Percentiles rank a stretch among this genome's conserved stretches.
Evolutionary conservation across 2,329 filamentous ascomycete genomes (phyloP).

Genomic region (Aureobasidium sp.): DNA sequence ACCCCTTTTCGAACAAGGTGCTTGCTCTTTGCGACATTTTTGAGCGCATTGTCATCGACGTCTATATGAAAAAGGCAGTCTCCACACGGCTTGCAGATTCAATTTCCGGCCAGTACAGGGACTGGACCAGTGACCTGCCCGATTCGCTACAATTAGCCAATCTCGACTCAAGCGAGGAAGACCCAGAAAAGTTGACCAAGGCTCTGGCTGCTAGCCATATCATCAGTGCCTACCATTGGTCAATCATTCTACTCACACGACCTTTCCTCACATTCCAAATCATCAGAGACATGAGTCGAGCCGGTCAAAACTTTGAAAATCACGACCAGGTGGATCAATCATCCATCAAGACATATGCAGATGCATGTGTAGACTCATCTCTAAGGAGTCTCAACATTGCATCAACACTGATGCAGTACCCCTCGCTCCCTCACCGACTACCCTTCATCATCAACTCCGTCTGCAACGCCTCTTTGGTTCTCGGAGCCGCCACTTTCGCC

Average conservation of each 20-base stretch:
- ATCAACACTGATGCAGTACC: background rate
- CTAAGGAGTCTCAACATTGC: slow-evolving; percentile 1
- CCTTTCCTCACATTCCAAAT: slow-evolving; percentile 44
- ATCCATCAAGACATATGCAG: slow-evolving; percentile 13
- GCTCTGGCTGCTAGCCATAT: slow-evolving; percentile 42
- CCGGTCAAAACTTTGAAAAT: slow-evolving; percentile 17
- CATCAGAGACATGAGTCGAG: slow-evolving; percentile 17
- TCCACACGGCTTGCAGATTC: slow-evolving; percentile 33
- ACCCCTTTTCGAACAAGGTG: slow-evolving; percentile 24
- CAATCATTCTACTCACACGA: slow-evolving; percentile 45
- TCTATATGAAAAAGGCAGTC: slow-evolving; percentile 36
- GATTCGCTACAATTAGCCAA: slow-evolving; percentile 18
- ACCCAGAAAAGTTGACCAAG: slow-evolving; percentile 20
- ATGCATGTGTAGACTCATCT: slow-evolving; percentile 14
- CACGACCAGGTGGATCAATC: slow-evolving; percentile 14
- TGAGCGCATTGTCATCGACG: slow-evolving; percentile 39
- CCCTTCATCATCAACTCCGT: slow-evolving; percentile 10
- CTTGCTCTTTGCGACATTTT: slow-evolving; percentile 41
- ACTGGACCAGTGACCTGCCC: slow-evolving; percentile 33
- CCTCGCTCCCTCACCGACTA: slow-evolving; percentile 6
- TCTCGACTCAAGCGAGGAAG: background rate
- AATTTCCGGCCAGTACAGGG: slow-evolving; percentile 34
- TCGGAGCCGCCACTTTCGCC: slow-evolving; percentile 23
- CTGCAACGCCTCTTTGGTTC: slow-evolving; percentile 21
- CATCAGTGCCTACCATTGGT: slow-evolving; percentile 46